Evolutionary conservation across 306 rosid species (phyloP).

Genomic region (Quercus agrifolia): DNA sequence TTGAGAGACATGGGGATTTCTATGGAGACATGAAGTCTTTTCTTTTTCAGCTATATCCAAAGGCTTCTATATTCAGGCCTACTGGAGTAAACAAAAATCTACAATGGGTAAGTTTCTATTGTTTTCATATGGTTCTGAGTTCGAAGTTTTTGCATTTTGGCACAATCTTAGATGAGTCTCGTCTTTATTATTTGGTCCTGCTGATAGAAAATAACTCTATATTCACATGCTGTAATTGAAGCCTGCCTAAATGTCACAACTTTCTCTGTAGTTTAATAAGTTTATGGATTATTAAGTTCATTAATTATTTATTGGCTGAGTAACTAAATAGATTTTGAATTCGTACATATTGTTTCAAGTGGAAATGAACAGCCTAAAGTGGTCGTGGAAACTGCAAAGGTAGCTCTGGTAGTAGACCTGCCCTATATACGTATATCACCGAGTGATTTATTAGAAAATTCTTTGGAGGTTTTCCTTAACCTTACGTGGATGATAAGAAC

Average conservation of each 20-base stretch:
- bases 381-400: not conserved
- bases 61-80: slow-evolving; percentile 71
- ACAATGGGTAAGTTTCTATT: slow-evolving; percentile 74
- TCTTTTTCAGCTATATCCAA: slow-evolving; percentile 75
- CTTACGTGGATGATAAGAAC: not conserved
- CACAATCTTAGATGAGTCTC: not conserved
- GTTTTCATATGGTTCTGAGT: slow-evolving; percentile 1
- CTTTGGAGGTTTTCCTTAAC: not conserved
- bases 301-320: no score
- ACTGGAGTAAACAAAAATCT: slow-evolving; percentile 81
- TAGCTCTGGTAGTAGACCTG: not conserved
- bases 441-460: not conserved
- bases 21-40: slow-evolving; percentile 85
- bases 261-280: not conserved
- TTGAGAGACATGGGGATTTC: slow-evolving; percentile 91
- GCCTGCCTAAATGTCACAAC: not conserved
- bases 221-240: not conserved
- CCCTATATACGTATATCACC: not conserved
- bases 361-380: not conserved
- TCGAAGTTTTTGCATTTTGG: not conserved
- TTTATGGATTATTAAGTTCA: no score
- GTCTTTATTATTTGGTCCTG: not conserved
- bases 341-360: not conserved
- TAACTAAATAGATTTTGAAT: not conserved
- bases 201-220: not conserved